These are phyloP conservation scores for Gryganskiella cystojenkinii DNA, from an alignment of 192 early-diverging fungal species.

Conservation along the genomic window DNA sequence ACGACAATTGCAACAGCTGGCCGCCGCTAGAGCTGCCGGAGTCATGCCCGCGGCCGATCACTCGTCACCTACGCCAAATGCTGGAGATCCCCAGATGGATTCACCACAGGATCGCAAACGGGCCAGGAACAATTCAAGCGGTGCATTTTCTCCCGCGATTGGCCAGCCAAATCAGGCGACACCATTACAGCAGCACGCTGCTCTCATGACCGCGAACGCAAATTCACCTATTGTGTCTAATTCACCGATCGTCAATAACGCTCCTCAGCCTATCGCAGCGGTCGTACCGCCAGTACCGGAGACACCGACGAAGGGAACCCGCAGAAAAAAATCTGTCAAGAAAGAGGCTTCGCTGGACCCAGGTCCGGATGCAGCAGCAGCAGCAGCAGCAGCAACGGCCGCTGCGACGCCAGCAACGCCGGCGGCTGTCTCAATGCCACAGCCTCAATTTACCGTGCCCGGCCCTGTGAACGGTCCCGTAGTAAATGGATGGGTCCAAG, in stretches of 20 bases:
- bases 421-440: no score
- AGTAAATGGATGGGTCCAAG: constrained; percentile 19
- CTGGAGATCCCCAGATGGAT: constrained; percentile 20
- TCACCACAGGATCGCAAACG: constrained; percentile 42
- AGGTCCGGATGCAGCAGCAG: not conserved
- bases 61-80: constrained; percentile 19
- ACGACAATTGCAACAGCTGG: constrained; percentile 20
- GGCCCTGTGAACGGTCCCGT: constrained; percentile 2
- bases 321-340: constrained; percentile 34
- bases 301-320: constrained; percentile 20
- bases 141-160: constrained; percentile 34
- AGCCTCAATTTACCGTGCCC: constrained; percentile 24
- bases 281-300: constrained; percentile 16
- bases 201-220: constrained; percentile 21
- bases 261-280: constrained; percentile 8
- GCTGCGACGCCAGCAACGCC: constrained; percentile 11
- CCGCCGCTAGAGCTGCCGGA: constrained; percentile 7
- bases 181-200: constrained; percentile 29
- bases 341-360: constrained; percentile 42
- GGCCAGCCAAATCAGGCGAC: constrained; percentile 21
- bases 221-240: constrained; percentile 31
- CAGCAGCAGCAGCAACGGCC: not conserved
- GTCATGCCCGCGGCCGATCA: constrained; percentile 18
- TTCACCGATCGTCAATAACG: constrained; percentile 26
- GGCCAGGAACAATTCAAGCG: constrained; percentile 33